These are phyloP conservation scores for Kodamaea kakaduensis DNA, from an alignment of 805 yeast genomes.

Conservation along the genomic window DNA sequence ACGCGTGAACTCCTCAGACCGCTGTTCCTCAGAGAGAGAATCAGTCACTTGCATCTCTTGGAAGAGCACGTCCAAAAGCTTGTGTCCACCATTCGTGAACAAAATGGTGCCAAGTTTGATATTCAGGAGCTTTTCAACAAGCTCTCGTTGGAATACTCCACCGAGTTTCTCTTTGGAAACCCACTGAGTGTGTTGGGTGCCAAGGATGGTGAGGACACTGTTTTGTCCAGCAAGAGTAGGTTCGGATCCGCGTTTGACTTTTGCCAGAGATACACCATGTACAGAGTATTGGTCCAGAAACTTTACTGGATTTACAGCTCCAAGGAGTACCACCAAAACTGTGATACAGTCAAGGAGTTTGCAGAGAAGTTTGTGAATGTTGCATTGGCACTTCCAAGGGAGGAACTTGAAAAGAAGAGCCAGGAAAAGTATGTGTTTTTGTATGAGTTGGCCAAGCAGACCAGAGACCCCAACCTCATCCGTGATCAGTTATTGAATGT, in stretches of 20 bases:
- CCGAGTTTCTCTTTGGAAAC: conserved; percentile 18
- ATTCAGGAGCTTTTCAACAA: conserved; percentile 8
- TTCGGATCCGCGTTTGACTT: conserved; percentile 18
- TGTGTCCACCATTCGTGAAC: conserved; percentile 8
- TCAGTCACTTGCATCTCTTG: conserved; percentile 16
- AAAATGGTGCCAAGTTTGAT: conserved; percentile 7
- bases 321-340: conserved; percentile 14
- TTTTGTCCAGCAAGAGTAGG: conserved; percentile 11
- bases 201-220: too few species aligned
- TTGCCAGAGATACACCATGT: conserved; percentile 16
- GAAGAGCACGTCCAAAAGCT: conserved; percentile 15
- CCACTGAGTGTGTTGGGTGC: conserved; percentile 3
- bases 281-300: conserved; percentile 16
- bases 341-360: conserved; percentile 23
- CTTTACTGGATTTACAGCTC: conserved; percentile 16
- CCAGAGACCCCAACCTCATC: conserved; percentile 42
- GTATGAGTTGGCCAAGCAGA: conserved; percentile 43
- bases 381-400: conserved; percentile 29
- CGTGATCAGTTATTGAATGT: conserved; percentile 49
- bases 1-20: conserved; percentile 21
- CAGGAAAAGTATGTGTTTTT: conserved; percentile 42
- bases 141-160: conserved; percentile 15
- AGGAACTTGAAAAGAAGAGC: conserved; percentile 25
- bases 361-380: conserved; percentile 35
- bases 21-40: conserved; percentile 18